A percentile compares a stretch with the other conserved stretches of the same genome.
Conservation (phyloP, 768 basidiomycete genomes). For the Pleurotus tuber-regium region DNA sequence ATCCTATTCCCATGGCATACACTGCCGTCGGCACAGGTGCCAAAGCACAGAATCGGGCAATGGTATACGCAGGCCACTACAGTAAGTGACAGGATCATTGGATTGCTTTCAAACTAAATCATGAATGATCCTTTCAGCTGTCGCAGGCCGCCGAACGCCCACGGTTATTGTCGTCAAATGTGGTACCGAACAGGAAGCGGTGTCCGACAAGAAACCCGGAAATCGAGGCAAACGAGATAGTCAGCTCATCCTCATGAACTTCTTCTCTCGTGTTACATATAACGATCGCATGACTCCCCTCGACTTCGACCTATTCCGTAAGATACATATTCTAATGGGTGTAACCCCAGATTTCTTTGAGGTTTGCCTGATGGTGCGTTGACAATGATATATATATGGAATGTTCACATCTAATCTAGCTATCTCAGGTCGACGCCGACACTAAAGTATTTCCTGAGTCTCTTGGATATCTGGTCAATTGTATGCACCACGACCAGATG, state of each 20-base stretch:
- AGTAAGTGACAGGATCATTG: constrained; percentile 51
- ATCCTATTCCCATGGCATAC: constrained; percentile 94
- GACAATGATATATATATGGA: neutral
- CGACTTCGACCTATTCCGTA: constrained; percentile 97
- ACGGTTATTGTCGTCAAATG: constrained; percentile 96
- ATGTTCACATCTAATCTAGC: constrained; percentile 10
- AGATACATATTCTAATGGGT: constrained; percentile 96
- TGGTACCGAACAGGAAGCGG: constrained; percentile 83
- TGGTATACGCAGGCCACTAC: constrained; percentile 99
- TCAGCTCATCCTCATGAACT: constrained; percentile 99
- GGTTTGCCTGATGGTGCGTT: constrained; percentile 89
- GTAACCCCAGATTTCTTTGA: constrained; percentile 99
- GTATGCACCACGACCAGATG: constrained; percentile 98
- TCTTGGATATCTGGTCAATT: constrained; percentile 88
- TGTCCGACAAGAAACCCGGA: constrained; percentile 88
- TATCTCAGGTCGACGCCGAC: constrained; percentile 92
- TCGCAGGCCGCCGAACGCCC: constrained; percentile 88
- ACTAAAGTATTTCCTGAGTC: constrained; percentile 94
- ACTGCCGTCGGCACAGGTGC: constrained; percentile 85
- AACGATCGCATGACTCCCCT: constrained; percentile 98
- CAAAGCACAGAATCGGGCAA: constrained; percentile 90
- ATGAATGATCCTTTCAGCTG: constrained; percentile 38
- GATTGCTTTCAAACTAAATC: neutral
- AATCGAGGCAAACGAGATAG: constrained; percentile 99
- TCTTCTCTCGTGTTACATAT: constrained; percentile 98